A percentile compares a stretch with the other conserved stretches of the same genome.
Conservation (phyloP, 148 eudicot species). For the Rhododendron kiyosumense region DNA sequence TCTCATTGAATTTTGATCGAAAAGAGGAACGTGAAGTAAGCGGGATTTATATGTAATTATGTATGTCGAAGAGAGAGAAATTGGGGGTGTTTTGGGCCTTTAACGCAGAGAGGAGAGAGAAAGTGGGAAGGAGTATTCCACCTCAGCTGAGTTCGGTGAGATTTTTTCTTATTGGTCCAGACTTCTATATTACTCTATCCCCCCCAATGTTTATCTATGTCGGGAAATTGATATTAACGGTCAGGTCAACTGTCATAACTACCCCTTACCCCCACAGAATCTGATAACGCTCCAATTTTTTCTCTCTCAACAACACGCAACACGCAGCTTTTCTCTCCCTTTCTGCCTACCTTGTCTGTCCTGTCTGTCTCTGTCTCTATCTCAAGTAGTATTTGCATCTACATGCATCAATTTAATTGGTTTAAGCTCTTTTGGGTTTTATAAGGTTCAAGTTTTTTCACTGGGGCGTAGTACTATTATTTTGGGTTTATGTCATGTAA, state of each 20-base stretch:
- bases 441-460: slow-evolving; percentile 14
- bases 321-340: slow-evolving; percentile 11
- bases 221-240: slow-evolving; percentile 25
- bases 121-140: slow-evolving; percentile 23
- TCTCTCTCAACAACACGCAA: slow-evolving; percentile 28
- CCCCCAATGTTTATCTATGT: slow-evolving; percentile 12
- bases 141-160: slow-evolving; percentile 29
- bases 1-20: slow-evolving; percentile 1
- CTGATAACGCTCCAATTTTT: slow-evolving; percentile 38
- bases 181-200: slow-evolving; percentile 14
- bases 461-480: not conserved
- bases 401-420: slow-evolving; percentile 11
- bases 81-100: not conserved
- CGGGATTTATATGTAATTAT: not conserved
- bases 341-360: slow-evolving; percentile 5
- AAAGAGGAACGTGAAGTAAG: not conserved
- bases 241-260: slow-evolving; percentile 53
- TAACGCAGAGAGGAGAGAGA: slow-evolving; percentile 1
- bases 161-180: slow-evolving; percentile 34
- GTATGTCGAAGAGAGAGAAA: not conserved
- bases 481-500: not conserved
- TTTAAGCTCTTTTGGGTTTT: slow-evolving; percentile 5
- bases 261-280: slow-evolving; percentile 48
- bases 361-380: slow-evolving; percentile 11
- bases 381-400: slow-evolving; percentile 5